Percentiles rank a stretch among this genome's conserved stretches.
phyloP scores from a whole-genome alignment of 495 filamentous ascomycete species.

The Penicillium ucsense region DNA sequence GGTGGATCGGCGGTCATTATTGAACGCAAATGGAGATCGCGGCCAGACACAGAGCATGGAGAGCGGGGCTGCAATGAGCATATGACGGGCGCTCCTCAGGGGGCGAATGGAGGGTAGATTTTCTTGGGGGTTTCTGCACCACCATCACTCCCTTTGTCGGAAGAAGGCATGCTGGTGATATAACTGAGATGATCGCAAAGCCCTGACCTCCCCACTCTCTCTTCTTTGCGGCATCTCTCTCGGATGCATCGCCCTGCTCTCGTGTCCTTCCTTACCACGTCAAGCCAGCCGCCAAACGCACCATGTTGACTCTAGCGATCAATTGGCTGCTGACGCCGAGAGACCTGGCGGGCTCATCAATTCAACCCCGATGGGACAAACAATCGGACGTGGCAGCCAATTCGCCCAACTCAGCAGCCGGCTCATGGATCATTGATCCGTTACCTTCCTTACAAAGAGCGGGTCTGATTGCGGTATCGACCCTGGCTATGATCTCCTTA shows the following conservation, averaged over 20 bases:
- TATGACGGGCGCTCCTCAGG: too few relatives aligned
- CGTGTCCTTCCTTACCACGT: not conserved
- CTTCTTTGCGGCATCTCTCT: too few relatives aligned
- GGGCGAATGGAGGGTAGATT: too few relatives aligned
- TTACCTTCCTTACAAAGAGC: slow-evolving; percentile 32
- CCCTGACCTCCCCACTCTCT: too few relatives aligned
- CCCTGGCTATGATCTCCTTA: slow-evolving; percentile 46
- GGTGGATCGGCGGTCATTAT: too few relatives aligned
- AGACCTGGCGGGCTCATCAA: not conserved
- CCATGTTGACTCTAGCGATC: slow-evolving; percentile 7
- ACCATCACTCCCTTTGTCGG: too few relatives aligned
- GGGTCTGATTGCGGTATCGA: slow-evolving; percentile 39
- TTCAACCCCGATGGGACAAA: slow-evolving; percentile 4
- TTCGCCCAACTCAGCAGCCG: slow-evolving; percentile 8
- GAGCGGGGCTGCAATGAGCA: too few relatives aligned
- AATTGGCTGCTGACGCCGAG: slow-evolving; percentile 4
- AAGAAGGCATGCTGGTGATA: too few relatives aligned
- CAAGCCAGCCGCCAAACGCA: not conserved
- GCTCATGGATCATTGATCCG: slow-evolving; percentile 21
- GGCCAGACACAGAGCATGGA: too few relatives aligned
- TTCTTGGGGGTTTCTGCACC: too few relatives aligned
- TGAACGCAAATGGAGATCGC: too few relatives aligned
- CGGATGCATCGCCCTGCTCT: not conserved
- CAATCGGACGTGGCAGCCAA: slow-evolving; percentile 4
- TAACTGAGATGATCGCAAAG: too few relatives aligned